Conservation (phyloP, 1,139 yeast genomes). For the Magnusiomyces fungicola region DNA sequence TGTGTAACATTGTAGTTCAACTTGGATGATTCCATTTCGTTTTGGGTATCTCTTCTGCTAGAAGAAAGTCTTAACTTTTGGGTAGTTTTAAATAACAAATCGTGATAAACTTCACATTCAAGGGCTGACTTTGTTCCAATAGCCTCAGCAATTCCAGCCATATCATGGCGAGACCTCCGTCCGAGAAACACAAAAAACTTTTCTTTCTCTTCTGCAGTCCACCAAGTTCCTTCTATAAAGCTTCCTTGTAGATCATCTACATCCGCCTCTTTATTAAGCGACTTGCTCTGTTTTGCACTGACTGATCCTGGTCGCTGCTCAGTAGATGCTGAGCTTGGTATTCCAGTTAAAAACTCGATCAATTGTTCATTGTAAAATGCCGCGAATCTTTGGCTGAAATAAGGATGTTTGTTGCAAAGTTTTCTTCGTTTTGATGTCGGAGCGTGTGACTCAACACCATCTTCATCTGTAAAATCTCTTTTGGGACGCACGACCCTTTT, state of each 20-base stretch:
- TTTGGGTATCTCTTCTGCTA: neutral
- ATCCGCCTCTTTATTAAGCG: neutral
- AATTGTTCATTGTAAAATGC: constrained; percentile 17
- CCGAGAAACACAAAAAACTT: constrained; percentile 38
- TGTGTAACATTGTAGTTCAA: constrained; percentile 12
- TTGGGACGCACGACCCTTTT: neutral
- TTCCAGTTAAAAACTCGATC: constrained; percentile 18
- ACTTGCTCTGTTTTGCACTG: neutral
- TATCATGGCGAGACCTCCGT: constrained; percentile 44
- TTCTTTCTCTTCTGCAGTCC: constrained; percentile 41
- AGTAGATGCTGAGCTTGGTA: neutral
- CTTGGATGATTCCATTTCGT: neutral
- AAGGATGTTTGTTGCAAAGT: neutral
- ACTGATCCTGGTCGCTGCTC: constrained; percentile 1
- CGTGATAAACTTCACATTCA: constrained; percentile 45
- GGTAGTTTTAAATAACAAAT: constrained; percentile 31
- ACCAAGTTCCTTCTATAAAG: constrained; percentile 27
- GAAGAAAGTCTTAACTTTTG: constrained; percentile 4
- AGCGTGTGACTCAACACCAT: neutral
- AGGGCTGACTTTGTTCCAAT: constrained; percentile 38
- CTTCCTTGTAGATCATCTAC: constrained; percentile 7
- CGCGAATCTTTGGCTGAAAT: constrained; percentile 10
- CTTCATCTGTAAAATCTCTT: neutral
- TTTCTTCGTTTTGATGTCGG: neutral
- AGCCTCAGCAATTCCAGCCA: constrained; percentile 36